Conservation (phyloP, 2,329 filamentous ascomycete genomes). For the Westerdykella aurantiaca region DNA sequence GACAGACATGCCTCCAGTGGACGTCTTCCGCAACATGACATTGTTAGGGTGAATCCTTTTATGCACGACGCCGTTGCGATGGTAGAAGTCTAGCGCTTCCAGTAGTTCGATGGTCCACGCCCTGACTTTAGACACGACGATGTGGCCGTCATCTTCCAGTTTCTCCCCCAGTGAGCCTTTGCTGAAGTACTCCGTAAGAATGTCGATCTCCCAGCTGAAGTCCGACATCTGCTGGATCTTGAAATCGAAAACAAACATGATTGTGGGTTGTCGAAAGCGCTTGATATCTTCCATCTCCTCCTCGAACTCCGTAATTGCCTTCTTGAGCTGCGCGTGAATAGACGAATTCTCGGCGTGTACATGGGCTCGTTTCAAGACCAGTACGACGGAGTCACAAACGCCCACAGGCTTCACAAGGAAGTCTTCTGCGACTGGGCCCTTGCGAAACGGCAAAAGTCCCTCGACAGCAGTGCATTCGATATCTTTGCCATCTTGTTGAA, state of each 20-base stretch:
- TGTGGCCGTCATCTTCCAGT: slow-evolving; percentile 68
- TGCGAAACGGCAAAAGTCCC: slow-evolving; percentile 60
- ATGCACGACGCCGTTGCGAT: slow-evolving; percentile 78
- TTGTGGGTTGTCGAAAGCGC: slow-evolving; percentile 66
- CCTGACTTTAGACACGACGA: slow-evolving; percentile 70
- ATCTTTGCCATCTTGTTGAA: slow-evolving; percentile 57
- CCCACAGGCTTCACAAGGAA: slow-evolving; percentile 66
- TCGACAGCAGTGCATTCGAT: slow-evolving; percentile 66
- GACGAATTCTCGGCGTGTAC: slow-evolving; percentile 49
- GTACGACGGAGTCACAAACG: slow-evolving; percentile 44
- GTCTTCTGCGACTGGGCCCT: slow-evolving; percentile 61
- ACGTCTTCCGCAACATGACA: slow-evolving; percentile 67
- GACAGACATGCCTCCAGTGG: slow-evolving; percentile 59
- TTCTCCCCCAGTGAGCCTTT: slow-evolving; percentile 79
- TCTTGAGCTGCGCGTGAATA: slow-evolving; percentile 63
- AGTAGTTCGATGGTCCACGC: slow-evolving; percentile 90
- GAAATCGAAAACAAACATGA: slow-evolving; percentile 77
- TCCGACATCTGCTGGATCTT: slow-evolving; percentile 56
- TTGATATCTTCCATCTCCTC: slow-evolving; percentile 70
- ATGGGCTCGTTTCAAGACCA: slow-evolving; percentile 56
- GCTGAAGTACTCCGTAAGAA: slow-evolving; percentile 71
- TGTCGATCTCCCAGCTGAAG: slow-evolving; percentile 62
- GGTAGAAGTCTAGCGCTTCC: slow-evolving; percentile 80
- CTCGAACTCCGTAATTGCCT: slow-evolving; percentile 71
- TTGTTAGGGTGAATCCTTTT: slow-evolving; percentile 76